Percentiles rank a stretch among this genome's conserved stretches.
Conservation (phyloP, 1,284 basidiomycete genomes). For the Cutaneotrichosporon spelunceum region DNA sequence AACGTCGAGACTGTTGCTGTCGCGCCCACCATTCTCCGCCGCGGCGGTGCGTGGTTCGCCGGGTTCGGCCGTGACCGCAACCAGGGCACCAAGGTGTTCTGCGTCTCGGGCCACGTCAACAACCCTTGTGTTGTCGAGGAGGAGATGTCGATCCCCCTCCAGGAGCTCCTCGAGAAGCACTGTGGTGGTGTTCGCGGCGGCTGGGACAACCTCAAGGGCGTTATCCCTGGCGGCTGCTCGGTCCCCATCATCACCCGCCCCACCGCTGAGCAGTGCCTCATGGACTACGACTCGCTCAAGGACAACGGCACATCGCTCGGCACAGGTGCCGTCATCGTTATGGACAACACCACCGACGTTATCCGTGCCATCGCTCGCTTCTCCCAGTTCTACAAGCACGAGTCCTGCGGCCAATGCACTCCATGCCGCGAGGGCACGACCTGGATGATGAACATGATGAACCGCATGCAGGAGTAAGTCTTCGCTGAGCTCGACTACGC, state of each 20-base stretch:
- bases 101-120: conserved; percentile 96
- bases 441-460: conserved; percentile 99
- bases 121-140: conserved; percentile 98
- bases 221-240: conserved; percentile 91
- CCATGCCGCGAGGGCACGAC: conserved; percentile 94
- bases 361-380: conserved; percentile 90
- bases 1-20: conserved; percentile 99
- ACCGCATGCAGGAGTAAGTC: conserved; percentile 62
- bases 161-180: conserved; percentile 93
- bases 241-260: conserved; percentile 89
- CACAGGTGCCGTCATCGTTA: conserved; percentile 97
- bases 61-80: conserved; percentile 89
- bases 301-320: conserved; percentile 92
- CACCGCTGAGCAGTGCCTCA: conserved; percentile 80
- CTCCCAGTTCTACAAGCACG: conserved; percentile 95
- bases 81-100: conserved; percentile 92
- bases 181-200: conserved; percentile 92
- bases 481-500: too few relatives aligned
- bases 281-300: conserved; percentile 98
- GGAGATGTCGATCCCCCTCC: conserved; percentile 96
- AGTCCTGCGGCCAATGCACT: conserved; percentile 97
- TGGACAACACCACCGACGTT: conserved; percentile 97
- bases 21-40: conserved; percentile 90
- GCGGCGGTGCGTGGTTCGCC: conserved; percentile 90
- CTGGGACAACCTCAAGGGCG: conserved; percentile 89